Evolutionary conservation across 495 filamentous ascomycete species (phyloP), one percentile per base, ranked within the genome.

Genomic region (Xylaria sp.): DNA sequence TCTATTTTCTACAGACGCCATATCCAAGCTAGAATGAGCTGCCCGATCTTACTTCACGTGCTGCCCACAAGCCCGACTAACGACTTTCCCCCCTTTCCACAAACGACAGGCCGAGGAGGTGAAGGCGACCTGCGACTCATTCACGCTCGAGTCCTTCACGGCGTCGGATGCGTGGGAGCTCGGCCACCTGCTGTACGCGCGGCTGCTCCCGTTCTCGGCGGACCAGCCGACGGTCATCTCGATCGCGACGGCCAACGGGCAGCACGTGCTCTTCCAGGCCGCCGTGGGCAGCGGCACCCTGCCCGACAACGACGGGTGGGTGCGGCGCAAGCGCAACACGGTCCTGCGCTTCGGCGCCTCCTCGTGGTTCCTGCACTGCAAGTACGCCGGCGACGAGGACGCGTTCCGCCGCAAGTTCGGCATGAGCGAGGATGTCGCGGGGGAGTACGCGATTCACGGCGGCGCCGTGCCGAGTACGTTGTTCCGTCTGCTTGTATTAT

Each of bases 391-490:
- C 5, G 82, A 92, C 68, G 89, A 93, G 78, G 80, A 72, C 26
- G 81, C 81, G 35, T 91, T 93, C 80, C 80, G 83, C 59, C 78
- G 80, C 57, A 90, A 89, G 75, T 90, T 86, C 79, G 85, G 82
- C 43, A 72, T 90, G 70, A 80, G 86, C 1, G 83, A 82, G 35
- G 83, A 80, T 21, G 82, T 82, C 37, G 86, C 86, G 17, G 87
- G 85, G 73, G 82, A 86, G 19, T 95, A 91, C 85, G 90, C 90
- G 9, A 90, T 93, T 71, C 90, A 93, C 81, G 93, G 93, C 0
- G 93, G 92, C 19, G 93, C 83, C 1, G 87, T 90, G 68, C 92
- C 92, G 11, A 86, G 75, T 77, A 37, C 63, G 73, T 72, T 12
- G 3, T 61, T 35, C 35, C 40, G 26, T 33, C 35, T 29, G 26